Evolutionary conservation across 2,329 filamentous ascomycete genomes (phyloP).

Genomic region (Parascedosporium putredinis): DNA sequence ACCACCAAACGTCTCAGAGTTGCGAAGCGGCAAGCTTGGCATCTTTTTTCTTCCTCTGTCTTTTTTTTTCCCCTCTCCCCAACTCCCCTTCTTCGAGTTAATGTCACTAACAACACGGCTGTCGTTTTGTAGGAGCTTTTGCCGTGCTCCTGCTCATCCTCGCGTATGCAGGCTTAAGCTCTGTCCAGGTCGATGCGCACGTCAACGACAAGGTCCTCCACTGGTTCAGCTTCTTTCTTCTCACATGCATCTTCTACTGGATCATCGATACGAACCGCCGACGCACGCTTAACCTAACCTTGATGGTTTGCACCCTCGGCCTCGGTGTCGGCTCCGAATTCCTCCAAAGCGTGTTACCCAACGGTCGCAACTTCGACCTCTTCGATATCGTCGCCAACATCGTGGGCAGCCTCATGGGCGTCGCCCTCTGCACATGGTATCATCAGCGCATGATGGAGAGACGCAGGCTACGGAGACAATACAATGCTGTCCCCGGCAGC

Average conservation of each 20-base stretch:
- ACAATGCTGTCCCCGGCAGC: slow-evolving; percentile 56
- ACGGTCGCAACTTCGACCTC: slow-evolving; percentile 61
- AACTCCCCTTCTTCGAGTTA: background rate
- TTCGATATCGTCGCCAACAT: slow-evolving; percentile 86
- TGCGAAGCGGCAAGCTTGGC: too few relatives aligned
- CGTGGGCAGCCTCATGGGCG: slow-evolving; percentile 59
- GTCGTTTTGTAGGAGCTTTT: slow-evolving; percentile 48
- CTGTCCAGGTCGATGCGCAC: slow-evolving; percentile 40
- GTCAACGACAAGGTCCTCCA: slow-evolving; percentile 90
- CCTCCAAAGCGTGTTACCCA: slow-evolving; percentile 64
- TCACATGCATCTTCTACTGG: slow-evolving; percentile 92
- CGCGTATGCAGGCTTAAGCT: slow-evolving; percentile 70
- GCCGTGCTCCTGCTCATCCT: slow-evolving; percentile 61
- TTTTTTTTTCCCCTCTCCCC: too few relatives aligned
- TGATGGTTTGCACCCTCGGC: slow-evolving; percentile 64
- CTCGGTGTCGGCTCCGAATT: slow-evolving; percentile 68
- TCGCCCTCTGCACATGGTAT: slow-evolving; percentile 79
- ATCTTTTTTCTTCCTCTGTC: too few relatives aligned
- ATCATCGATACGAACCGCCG: slow-evolving; percentile 84
- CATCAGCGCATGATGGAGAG: slow-evolving; percentile 92
- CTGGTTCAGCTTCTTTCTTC: slow-evolving; percentile 75
- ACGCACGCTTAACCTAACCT: slow-evolving; percentile 72
- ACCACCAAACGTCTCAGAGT: too few relatives aligned
- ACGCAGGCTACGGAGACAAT: slow-evolving; percentile 62
- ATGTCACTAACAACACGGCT: background rate